Percentiles rank a stretch among this genome's conserved stretches.
Evolutionary conservation across 805 yeast genomes (phyloP).

Genomic region (Teunomyces stri): DNA sequence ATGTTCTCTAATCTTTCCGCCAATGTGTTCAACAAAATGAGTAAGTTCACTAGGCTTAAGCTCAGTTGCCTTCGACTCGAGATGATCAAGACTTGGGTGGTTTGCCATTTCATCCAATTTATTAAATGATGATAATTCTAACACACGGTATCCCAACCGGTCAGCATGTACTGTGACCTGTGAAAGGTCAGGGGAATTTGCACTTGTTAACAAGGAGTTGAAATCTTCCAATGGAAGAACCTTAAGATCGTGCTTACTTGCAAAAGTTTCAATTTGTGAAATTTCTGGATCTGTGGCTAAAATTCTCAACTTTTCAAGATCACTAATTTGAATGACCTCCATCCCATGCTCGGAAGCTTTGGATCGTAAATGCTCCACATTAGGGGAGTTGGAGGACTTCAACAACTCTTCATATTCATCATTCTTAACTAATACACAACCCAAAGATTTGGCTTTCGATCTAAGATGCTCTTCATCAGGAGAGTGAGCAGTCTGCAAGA

Average conservation of each 20-base stretch:
- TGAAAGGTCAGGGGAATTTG: conserved; percentile 1
- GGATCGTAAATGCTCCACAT: conserved; percentile 6
- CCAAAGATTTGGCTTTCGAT: conserved; percentile 7
- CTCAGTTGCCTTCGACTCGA: conserved; percentile 10
- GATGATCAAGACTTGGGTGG: conserved; percentile 15
- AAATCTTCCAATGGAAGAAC: conserved; percentile 4
- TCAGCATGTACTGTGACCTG: conserved; percentile 10
- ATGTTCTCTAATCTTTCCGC: conserved; percentile 23
- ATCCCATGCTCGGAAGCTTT: conserved; percentile 6
- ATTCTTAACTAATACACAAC: conserved; percentile 7
- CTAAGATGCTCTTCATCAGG: conserved; percentile 12
- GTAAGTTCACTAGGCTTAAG: conserved; percentile 14
- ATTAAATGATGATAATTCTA: conserved; percentile 7
- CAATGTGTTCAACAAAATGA: background rate
- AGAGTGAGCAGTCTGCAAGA: conserved; percentile 6
- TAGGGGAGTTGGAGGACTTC: conserved; percentile 12
- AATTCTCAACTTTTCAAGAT: conserved; percentile 6
- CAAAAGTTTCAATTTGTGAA: conserved; percentile 8
- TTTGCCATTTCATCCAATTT: conserved; percentile 11
- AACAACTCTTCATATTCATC: conserved; percentile 19
- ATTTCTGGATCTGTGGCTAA: conserved; percentile 9
- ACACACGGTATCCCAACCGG: background rate
- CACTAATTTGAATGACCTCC: background rate
- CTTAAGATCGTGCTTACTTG: conserved; percentile 15
- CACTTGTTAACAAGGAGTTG: conserved; percentile 1